Evolutionary conservation across 2,329 filamentous ascomycete genomes (phyloP), one percentile per base, ranked within the genome.

Genomic region (Cercospora nicotianae): DNA sequence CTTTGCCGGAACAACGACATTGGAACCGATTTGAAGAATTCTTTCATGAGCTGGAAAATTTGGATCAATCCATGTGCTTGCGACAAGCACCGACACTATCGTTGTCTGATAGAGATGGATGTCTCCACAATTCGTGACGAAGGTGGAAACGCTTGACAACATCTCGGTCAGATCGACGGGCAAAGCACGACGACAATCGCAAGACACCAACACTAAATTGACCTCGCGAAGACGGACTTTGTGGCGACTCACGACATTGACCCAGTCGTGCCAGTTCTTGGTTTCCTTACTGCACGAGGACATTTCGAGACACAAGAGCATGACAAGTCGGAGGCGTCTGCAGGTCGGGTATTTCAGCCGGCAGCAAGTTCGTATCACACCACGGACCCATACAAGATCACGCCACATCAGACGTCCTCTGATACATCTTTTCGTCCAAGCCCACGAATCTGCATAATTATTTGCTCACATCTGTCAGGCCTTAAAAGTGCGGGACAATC

Each of bases 351-450:
- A 26, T 55, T 55, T 3, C 48, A 53, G 20, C 48, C 48, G 23
- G 23, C 48, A 55, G 2, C 48, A 55, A 55, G 48, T 26, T 55
- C 48, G 48, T 55, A 55, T 55, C 48, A 30, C 48, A 28, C 48
- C 48, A 55, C 23, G 48, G 48, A 55, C 48, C 48, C 48, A 55
- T 55, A 26, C 48, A 55, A 55, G 23, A 55, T 55, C 48, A 55
- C 48, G 48, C 48, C 48, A 55, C 12, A 18, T 55, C 48, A 28
- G 48, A 55, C 13, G 48, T n/a, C 12, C 48, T 28, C 23, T 55
- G 48, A 26, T 55, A 28, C 48, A 55, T 55, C 48, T 55, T 55
- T 55, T 26, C 48, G 48, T 23, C 23, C 23, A 55, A 6, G 23
- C 23, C 23, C 23, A n/a, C 3, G 48, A 9, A 8, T 55, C 16